Evolutionary conservation across 1,139 yeast species (phyloP), one percentile per base, ranked within the genome.

Genomic region (Saccharomyces hybrid): DNA sequence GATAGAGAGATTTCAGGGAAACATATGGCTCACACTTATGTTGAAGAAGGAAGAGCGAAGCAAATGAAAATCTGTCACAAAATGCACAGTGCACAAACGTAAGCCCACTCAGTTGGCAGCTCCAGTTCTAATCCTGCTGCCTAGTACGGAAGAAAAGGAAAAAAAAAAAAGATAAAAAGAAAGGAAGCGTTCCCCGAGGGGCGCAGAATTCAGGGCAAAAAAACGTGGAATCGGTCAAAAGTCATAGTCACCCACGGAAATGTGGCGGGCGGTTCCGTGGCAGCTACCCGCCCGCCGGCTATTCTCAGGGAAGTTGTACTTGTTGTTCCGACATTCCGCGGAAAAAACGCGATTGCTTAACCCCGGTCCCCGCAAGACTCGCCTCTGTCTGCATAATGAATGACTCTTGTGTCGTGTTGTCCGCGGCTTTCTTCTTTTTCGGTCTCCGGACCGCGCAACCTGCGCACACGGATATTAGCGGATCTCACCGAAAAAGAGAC

Each of bases 201-300:
- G 44, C 44, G 44, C 44, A 38, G 44, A 20, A 20, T 20, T 20
- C 20, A 20, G 20, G 20, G 20, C 20, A 20, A 20, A 20, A 20
- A 20, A 20, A 20, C 20, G 20, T 20, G 20, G 20, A 20, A 20
- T 20, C 20, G 20, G 9, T 38, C 44, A 38, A 38, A 38, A 38
- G 44, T 38, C 44, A 38, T 38, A 38, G 44, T 38, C 44, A 38
- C 23, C 44, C 44, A 38, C 44, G 44, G 44, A 38, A 38, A 38
- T 9, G 44, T 6, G 25, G 23, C 25, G 44, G 13, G 23, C 25
- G 13, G 13, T 38, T 38, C 25, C 44, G 44, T 38, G 44, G 44
- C 23, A 8, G 44, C 44, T 38, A 38, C 44, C 44, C 44, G 44
- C 25, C 44, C 25, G 25, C 20, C 44, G 44, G 25, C 23, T 11